phyloP scores from a whole-genome alignment of 441 rosid genomes.

The Euphorbia celastroides region DNA sequence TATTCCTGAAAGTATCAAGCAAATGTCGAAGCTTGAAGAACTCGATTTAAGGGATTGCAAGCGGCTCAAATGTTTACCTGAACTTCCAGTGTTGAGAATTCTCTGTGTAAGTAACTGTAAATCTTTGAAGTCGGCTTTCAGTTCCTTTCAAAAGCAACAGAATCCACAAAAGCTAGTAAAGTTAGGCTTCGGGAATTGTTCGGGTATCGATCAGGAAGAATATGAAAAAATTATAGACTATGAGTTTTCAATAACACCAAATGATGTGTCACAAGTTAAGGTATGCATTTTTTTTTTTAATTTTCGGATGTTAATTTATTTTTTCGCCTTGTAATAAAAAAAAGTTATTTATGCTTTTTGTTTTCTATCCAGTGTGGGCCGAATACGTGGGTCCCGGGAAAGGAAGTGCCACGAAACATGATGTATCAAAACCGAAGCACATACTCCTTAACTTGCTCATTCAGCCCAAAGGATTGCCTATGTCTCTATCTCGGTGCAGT shows the following conservation, averaged over 20 bases:
- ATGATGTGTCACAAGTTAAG: neutral
- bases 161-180: neutral
- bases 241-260: neutral
- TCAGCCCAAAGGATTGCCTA: neutral
- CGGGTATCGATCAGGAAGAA: neutral
- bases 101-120: neutral
- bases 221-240: neutral
- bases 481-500: neutral
- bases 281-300: neutral
- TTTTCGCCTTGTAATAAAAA: neutral
- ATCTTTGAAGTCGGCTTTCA: neutral
- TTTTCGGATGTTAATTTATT: neutral
- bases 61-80: conserved; percentile 12
- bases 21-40: neutral
- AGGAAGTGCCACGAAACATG: neutral
- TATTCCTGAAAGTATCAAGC: conserved; percentile 4
- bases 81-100: neutral
- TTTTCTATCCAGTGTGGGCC: neutral
- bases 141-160: neutral
- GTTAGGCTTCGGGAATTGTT: neutral
- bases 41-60: neutral
- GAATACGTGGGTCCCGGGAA: neutral
- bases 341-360: neutral
- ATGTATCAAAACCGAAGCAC: neutral
- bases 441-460: neutral